phyloP scores from a whole-genome alignment of 345 rosid genomes.

The Schrenkiella parvula region DNA sequence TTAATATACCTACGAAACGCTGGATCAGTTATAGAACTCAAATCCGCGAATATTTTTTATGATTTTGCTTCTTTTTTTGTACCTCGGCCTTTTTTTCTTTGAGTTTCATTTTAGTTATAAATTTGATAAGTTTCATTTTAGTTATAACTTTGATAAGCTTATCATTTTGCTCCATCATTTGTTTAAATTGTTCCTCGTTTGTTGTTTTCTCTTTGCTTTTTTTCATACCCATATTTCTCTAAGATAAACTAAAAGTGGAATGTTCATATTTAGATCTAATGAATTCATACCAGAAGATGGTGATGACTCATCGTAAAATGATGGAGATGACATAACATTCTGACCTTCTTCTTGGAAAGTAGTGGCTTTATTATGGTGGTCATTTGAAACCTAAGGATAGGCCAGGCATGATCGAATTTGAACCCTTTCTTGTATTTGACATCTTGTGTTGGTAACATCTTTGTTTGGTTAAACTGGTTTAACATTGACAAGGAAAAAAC shows the following conservation, averaged over 20 bases:
- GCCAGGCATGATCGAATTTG: background rate
- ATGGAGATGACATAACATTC: background rate
- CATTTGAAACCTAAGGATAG: background rate
- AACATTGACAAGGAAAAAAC: background rate
- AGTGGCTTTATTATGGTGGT: background rate
- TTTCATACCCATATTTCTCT: background rate
- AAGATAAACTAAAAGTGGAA: background rate
- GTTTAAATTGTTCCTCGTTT: background rate
- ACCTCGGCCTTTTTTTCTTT: background rate
- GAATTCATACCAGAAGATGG: background rate
- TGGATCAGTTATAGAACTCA: background rate
- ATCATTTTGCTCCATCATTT: background rate
- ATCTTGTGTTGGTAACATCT: background rate
- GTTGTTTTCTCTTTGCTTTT: background rate
- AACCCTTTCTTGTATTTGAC: background rate
- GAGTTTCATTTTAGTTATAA: background rate
- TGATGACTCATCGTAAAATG: background rate
- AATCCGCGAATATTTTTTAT: background rate
- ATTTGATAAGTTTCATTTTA: no score
- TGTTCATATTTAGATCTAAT: background rate
- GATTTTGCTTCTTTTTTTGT: background rate
- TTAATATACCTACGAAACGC: background rate
- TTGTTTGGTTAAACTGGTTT: background rate
- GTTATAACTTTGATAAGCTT: background rate
- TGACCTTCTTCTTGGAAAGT: background rate